phyloP scores from a whole-genome alignment of 371 early-diverging fungal species.

The Edhazardia aedis region DNA sequence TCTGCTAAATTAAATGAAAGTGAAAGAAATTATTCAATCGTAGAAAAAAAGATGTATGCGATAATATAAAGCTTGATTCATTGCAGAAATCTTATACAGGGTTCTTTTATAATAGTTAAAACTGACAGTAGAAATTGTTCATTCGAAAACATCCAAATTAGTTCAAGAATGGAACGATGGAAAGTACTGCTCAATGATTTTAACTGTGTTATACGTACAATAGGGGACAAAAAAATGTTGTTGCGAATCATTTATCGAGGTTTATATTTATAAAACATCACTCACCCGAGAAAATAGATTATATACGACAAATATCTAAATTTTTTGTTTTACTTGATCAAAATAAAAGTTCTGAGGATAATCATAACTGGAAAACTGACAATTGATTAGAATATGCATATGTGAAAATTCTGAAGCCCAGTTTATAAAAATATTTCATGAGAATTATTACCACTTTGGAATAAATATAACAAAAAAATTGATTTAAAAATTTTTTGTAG shows the following conservation, averaged over 20 bases:
- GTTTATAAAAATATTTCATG: no score
- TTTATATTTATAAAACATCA: neutral
- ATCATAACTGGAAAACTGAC: no score
- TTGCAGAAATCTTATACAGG: constrained; percentile 6
- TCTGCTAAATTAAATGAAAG: neutral
- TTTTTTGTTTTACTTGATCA: no score
- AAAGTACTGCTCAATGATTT: constrained; percentile 7
- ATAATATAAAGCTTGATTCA: neutral
- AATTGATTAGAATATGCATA: no score
- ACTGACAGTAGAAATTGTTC: constrained; percentile 3
- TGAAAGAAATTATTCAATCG: neutral
- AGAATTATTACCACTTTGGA: no score
- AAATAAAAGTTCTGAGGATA: no score
- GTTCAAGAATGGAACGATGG: constrained; percentile 3
- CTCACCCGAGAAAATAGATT: no score
- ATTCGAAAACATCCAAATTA: neutral
- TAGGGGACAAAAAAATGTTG: constrained; percentile 8
- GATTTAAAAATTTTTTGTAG: no score
- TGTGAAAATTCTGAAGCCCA: no score
- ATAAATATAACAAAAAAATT: no score
- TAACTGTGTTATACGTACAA: constrained; percentile 3
- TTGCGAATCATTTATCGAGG: constrained; percentile 13
- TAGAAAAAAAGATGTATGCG: constrained; percentile 8
- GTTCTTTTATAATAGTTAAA: neutral
- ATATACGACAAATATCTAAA: no score